A percentile compares a stretch with the other conserved stretches of the same genome.
Conservation (phyloP, 2,329 filamentous ascomycete species). For the Colletotrichum neosansevieriae region DNA sequence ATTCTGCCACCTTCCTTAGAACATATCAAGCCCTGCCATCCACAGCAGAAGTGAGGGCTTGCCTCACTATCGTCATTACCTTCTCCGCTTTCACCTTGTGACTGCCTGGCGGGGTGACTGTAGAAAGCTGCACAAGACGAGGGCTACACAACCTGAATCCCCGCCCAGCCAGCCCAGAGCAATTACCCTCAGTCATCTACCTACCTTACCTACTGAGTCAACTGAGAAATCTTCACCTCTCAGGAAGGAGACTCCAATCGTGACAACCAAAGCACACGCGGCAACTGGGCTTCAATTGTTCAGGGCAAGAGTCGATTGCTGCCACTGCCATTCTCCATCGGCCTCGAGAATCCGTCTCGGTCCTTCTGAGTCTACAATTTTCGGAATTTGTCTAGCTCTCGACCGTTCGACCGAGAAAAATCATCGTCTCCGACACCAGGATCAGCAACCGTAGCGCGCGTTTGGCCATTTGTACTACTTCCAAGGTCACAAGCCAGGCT, state of each 20-base stretch:
- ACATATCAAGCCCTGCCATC: slow-evolving; percentile 11
- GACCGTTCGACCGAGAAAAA: slow-evolving; percentile 2
- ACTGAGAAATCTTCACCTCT: neutral
- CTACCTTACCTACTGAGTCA: neutral
- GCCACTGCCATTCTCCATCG: neutral
- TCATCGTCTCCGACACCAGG: slow-evolving; percentile 4
- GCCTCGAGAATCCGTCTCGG: neutral
- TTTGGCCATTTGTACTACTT: neutral
- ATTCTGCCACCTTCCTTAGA: neutral
- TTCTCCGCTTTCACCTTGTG: slow-evolving; percentile 14
- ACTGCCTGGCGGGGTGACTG: slow-evolving; percentile 7
- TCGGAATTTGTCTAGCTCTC: slow-evolving; percentile 1
- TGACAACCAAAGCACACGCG: neutral
- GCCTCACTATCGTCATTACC: neutral
- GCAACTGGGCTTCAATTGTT: neutral
- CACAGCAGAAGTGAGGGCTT: neutral
- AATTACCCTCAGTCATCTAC: neutral
- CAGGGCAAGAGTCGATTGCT: slow-evolving; percentile 15
- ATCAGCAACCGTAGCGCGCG: neutral
- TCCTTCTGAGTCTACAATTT: neutral
- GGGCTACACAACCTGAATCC: neutral
- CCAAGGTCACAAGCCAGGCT: neutral
- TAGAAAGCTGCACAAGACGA: slow-evolving; percentile 15
- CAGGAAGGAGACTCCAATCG: neutral
- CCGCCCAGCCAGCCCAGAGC: neutral